Evolutionary conservation across 371 early-diverging fungal genomes (phyloP).

Genomic region (Mucor sp.): DNA sequence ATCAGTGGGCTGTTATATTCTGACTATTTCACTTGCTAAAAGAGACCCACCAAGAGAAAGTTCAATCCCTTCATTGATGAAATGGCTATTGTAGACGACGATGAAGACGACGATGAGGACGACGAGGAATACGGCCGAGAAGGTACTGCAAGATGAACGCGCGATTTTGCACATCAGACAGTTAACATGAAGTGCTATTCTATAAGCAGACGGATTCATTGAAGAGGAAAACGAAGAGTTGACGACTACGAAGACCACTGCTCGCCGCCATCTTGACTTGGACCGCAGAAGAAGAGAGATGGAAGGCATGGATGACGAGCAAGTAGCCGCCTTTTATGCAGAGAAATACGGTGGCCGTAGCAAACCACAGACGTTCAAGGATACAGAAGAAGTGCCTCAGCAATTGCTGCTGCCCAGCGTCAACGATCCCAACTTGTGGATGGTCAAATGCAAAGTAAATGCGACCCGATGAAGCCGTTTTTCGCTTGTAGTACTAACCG

Average conservation of each 20-base stretch:
- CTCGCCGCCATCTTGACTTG: conserved; percentile 64
- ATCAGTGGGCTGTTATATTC: not conserved
- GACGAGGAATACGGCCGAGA: conserved; percentile 71
- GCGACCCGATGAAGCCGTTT: not conserved
- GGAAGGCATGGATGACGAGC: conserved; percentile 84
- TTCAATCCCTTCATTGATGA: conserved; percentile 58
- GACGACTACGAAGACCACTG: conserved; percentile 56
- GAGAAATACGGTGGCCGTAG: conserved; percentile 76
- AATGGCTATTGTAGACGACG: conserved; percentile 66
- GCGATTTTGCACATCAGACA: not conserved
- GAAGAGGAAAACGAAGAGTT: conserved; percentile 69
- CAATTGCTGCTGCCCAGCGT: conserved; percentile 84
- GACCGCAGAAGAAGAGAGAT: conserved; percentile 67
- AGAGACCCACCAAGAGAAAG: conserved; percentile 51
- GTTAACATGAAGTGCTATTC: not conserved
- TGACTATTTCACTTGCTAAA: not conserved
- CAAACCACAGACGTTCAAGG: conserved; percentile 50
- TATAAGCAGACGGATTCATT: conserved; percentile 64
- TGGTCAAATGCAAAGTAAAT: conserved; percentile 83
- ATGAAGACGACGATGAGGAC: conserved; percentile 66
- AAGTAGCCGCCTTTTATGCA: conserved; percentile 77
- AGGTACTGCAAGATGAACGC: conserved; percentile 27
- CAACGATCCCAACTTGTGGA: conserved; percentile 93
- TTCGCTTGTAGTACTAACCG: not conserved
- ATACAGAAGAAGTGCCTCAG: conserved; percentile 79